These are phyloP conservation scores for Uronychia binucleata DNA, from an alignment of 73 alveolate species.

Conservation along the genomic window DNA sequence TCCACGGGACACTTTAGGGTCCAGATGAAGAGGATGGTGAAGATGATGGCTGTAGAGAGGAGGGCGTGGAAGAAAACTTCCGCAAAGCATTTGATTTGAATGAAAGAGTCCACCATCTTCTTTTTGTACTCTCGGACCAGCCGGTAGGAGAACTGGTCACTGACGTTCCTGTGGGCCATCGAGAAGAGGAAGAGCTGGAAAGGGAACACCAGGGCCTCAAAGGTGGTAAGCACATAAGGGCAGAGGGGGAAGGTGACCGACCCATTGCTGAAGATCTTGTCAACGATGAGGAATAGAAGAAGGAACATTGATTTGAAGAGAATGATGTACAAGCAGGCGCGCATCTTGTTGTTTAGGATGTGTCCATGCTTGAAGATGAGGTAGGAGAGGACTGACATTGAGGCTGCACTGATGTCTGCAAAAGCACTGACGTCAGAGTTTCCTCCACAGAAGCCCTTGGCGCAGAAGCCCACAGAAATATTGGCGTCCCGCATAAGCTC, in stretches of 20 bases:
- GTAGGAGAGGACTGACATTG: constrained; percentile 35
- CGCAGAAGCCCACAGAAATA: constrained; percentile 20
- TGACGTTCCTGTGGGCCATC: constrained; percentile 1
- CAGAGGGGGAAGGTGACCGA: constrained; percentile 31
- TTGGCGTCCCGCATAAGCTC: constrained; percentile 43
- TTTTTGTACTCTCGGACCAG: constrained; percentile 22
- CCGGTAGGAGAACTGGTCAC: constrained; percentile 12
- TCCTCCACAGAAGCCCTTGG: neutral
- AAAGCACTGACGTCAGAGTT: constrained; percentile 32
- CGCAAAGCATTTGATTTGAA: neutral
- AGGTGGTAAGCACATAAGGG: constrained; percentile 12
- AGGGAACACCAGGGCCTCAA: constrained; percentile 9
- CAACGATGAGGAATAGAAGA: constrained; percentile 8
- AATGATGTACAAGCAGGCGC: constrained; percentile 1
- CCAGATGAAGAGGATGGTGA: neutral
- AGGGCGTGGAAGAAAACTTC: neutral
- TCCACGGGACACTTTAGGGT: neutral
- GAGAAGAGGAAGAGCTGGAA: constrained; percentile 20
- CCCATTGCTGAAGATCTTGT: constrained; percentile 4
- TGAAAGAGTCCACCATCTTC: neutral
- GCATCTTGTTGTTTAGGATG: constrained; percentile 11
- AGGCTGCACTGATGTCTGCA: constrained; percentile 29
- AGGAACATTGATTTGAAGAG: constrained; percentile 15
- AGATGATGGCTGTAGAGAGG: neutral
- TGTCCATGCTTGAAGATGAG: constrained; percentile 51